Evolutionary conservation across 352 stramenopile genomes (phyloP), one percentile per base, ranked within the genome.

Genomic region (Lagenidium sp.): DNA sequence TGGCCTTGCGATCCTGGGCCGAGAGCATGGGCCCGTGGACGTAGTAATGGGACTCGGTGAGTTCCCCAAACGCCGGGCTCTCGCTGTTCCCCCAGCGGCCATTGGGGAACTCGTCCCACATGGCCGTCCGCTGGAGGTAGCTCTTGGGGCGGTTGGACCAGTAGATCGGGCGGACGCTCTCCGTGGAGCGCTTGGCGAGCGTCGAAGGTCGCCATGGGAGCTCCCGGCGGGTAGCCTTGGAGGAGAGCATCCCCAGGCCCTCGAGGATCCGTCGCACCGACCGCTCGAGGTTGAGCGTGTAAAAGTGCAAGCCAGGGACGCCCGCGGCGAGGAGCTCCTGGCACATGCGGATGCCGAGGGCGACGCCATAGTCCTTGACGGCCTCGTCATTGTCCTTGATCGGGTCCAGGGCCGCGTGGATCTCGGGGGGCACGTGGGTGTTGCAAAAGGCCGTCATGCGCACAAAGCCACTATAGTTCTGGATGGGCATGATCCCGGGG

Each of bases 401-500:
- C 2, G 85, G 84, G 39, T 80, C 75, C n/a, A 97, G 61, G 21
- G 76, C 70, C 32, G 84, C 55, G 21, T 73, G 72, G 42, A 97
- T 79, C 22, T 67, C 64, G 20, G 82, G 62, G 1, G 95, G 95
- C 41, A 99, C 95, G 28, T 82, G 81, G 8, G 95, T 98, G 68
- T 98, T 98, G 52, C 72, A 84, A 69, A 97, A 99, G 57, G 89
- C 91, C 18, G 89, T 98, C 97, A 99, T 99, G 53, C 96, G 97
- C 55, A 95, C 81, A 62, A 99, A 99, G 30, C 96, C 96, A 34
- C 80, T 78, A 61, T 97, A 98, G 45, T 88, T 96, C 57, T 98
- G 97, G 60, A 99, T 98, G 29, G 95, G 97, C 96, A 99, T 99
- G 59, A 99, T 91, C 21, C 97, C 97, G 2, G 97, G 97, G 25